A percentile compares a stretch with the other conserved stretches of the same genome.
Evolutionary conservation across 2,329 filamentous ascomycete genomes (phyloP).

Genomic region (Acrocalymma vagum): DNA sequence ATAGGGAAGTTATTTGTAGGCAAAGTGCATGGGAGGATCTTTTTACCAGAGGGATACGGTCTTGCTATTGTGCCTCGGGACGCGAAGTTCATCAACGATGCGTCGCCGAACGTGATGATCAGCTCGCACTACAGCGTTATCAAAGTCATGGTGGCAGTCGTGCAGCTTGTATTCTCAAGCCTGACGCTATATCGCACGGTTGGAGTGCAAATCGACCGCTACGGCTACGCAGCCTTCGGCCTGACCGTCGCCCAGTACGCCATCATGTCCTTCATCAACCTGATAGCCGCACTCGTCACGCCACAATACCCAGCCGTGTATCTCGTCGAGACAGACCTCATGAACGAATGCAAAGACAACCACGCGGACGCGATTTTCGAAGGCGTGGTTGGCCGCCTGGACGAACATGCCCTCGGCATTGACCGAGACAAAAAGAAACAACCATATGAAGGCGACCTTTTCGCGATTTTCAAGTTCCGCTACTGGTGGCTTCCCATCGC

Average conservation of each 20-base stretch:
- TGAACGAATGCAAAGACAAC: constrained; percentile 8
- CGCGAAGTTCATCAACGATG: constrained; percentile 8
- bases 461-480: constrained; percentile 5
- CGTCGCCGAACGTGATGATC: constrained; percentile 8
- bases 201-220: constrained; percentile 32
- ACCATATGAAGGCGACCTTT: constrained; percentile 1
- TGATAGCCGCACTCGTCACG: constrained; percentile 20
- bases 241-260: constrained; percentile 41
- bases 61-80: constrained; percentile 7
- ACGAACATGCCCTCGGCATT: constrained; percentile 2
- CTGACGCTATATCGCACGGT: constrained; percentile 28
- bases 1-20: too few relatives aligned
- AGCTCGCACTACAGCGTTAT: constrained; percentile 6
- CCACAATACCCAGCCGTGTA: constrained; percentile 34
- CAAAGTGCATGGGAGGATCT: constrained; percentile 5
- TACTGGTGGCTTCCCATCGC: constrained; percentile 6
- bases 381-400: constrained; percentile 7
- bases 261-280: constrained; percentile 45
- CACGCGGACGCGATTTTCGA: constrained; percentile 7
- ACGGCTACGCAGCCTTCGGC: constrained; percentile 41
- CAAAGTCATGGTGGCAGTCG: constrained; percentile 25
- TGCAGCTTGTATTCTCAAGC: constrained; percentile 30
- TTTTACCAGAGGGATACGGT: constrained; percentile 5
- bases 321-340: constrained; percentile 12
- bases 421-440: background rate